A percentile compares a stretch with the other conserved stretches of the same genome.
phyloP scores from a whole-genome alignment of 2,329 filamentous ascomycete species.

The Aschersonia sp. region DNA sequence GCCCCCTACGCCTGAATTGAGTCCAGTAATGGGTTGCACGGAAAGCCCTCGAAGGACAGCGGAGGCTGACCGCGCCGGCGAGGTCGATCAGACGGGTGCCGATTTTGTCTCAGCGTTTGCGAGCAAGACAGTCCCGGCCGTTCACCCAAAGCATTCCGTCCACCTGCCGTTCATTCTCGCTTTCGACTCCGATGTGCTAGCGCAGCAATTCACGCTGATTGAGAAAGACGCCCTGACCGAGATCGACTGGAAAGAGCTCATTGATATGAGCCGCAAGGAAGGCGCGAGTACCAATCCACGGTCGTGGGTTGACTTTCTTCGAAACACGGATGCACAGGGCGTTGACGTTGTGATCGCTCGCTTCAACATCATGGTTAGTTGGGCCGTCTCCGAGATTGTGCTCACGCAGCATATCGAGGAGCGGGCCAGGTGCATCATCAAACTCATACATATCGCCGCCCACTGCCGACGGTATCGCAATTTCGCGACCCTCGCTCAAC shows the following conservation, averaged over 20 bases:
- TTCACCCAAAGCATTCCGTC: conserved; percentile 27
- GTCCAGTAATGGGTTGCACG: conserved; percentile 25
- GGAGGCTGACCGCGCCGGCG: conserved; percentile 4
- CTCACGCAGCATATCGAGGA: conserved; percentile 59
- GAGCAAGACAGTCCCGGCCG: conserved; percentile 14
- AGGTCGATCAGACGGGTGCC: not conserved
- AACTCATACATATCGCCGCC: conserved; percentile 67
- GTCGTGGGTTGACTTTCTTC: conserved; percentile 72
- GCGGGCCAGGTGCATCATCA: conserved; percentile 61
- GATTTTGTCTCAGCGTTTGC: conserved; percentile 5
- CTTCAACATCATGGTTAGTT: conserved; percentile 82
- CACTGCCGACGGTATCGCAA: conserved; percentile 66
- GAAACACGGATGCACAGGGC: conserved; percentile 55
- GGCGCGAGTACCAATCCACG: conserved; percentile 46
- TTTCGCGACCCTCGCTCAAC: conserved; percentile 71
- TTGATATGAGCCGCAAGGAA: conserved; percentile 72
- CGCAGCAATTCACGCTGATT: conserved; percentile 72
- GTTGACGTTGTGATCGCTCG: conserved; percentile 75
- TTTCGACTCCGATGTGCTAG: conserved; percentile 64
- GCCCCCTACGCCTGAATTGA: conserved; percentile 31
- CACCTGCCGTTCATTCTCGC: conserved; percentile 72
- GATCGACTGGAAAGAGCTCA: conserved; percentile 77
- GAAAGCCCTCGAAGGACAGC: conserved; percentile 8
- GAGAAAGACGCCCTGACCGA: conserved; percentile 78
- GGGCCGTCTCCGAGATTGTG: conserved; percentile 67